These are phyloP conservation scores for Thecaphora thlaspeos DNA, from an alignment of 1,284 basidiomycete genomes.

Conservation along the genomic window DNA sequence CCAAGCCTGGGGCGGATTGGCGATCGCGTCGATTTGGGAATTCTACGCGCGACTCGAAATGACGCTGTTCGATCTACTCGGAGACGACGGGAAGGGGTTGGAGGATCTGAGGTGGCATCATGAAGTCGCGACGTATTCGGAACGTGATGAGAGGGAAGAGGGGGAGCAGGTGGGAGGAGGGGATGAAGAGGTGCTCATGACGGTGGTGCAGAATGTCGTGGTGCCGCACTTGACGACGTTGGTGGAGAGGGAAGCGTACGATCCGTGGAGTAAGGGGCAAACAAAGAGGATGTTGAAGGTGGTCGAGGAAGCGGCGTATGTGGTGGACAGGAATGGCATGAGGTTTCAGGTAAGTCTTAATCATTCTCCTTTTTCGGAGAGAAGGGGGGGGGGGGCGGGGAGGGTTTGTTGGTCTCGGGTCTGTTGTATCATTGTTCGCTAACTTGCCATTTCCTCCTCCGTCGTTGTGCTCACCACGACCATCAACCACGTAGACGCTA, in stretches of 20 bases:
- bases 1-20: constrained; percentile 50
- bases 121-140: neutral
- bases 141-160: neutral
- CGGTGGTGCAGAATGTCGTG: constrained; percentile 34
- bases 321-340: neutral
- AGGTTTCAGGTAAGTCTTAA: neutral
- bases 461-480: too few relatives aligned
- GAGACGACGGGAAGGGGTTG: constrained; percentile 2
- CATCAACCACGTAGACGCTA: too few relatives aligned
- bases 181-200: constrained; percentile 41
- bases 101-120: constrained; percentile 13
- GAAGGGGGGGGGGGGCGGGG: too few relatives aligned
- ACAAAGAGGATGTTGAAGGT: constrained; percentile 18
- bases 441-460: too few relatives aligned
- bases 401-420: too few relatives aligned
- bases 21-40: constrained; percentile 48
- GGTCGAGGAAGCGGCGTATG: constrained; percentile 17
- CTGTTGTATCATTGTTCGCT: too few relatives aligned
- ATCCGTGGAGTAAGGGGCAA: constrained; percentile 29
- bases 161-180: constrained; percentile 17
- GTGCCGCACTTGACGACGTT: constrained; percentile 23
- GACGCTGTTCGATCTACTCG: neutral
- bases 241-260: constrained; percentile 24
- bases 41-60: constrained; percentile 44
- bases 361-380: too few relatives aligned